Base-by-base conservation (phyloP, 768 basidiomycete genomes). In the Calocera viscosa region DNA sequence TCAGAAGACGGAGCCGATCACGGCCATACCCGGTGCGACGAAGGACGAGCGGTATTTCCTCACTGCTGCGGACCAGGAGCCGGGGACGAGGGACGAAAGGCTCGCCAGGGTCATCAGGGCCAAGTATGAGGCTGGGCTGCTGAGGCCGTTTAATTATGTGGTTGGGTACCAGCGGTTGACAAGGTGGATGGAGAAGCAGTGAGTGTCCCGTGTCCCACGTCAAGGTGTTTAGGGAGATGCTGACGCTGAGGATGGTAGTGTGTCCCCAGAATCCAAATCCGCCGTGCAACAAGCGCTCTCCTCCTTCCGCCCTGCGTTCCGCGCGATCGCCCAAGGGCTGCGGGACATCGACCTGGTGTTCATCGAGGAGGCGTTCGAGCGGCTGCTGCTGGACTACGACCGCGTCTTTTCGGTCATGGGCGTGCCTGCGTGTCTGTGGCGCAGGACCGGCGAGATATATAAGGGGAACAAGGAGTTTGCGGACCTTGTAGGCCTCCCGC, bases 381-480 rank as follows among this genome's bases (percentile, higher is more conserved):
- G 94, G 0, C 81, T 97, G 68, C 80, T 99, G 67, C 84, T 98
- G 24, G 94, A 96, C 73, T 97, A 97, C 70, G 95, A 97, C 74
- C 88, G 94, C 26, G 92, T 90, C 16, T 91, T 92, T 77, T 87
- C 88, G 65, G 93, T 91, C 0, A 97, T 99, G 88, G 94, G 92
- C 35, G 93, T 98, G 2, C 95, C 95, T 0, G 94, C 94, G 0
- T 99, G 95, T 71, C 82, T 97, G 5, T 98, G 95, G 95, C 82
- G 94, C 30, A 81, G 95, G 63, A 99, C 95, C 1, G 95, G 95
- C 35, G 94, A 98, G 78, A 98, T 98, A 69, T 98, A 97, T 81
- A 98, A 98, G 76, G 94, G 89, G 49, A 99, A 99, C 74, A 84
- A 91, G 66, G 94, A 95, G 77, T 97, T 99, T 75, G 87, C 92